phyloP scores from a whole-genome alignment of 805 yeast species.

The Yamadazyma paraphyllophila region DNA sequence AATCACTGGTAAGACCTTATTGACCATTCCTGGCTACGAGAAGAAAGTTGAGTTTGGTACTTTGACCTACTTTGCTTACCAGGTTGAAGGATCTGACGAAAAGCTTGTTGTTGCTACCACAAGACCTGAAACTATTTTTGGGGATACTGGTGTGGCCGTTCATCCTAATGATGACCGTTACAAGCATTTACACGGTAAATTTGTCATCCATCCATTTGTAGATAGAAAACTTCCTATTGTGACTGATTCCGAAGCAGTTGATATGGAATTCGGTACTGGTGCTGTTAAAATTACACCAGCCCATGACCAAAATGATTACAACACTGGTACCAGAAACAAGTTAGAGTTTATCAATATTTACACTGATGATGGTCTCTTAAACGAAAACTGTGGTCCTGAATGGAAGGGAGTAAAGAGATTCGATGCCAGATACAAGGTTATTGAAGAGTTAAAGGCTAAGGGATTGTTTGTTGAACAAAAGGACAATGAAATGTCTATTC shows the following conservation, averaged over 20 bases:
- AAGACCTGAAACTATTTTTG: constrained; percentile 97
- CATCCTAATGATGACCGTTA: constrained; percentile 95
- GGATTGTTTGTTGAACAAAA: constrained; percentile 72
- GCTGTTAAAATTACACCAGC: constrained; percentile 99
- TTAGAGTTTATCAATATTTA: constrained; percentile 85
- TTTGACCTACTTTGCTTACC: constrained; percentile 91
- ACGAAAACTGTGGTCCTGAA: constrained; percentile 84
- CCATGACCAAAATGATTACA: constrained; percentile 96
- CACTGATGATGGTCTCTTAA: constrained; percentile 89
- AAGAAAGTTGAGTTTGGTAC: constrained; percentile 94
- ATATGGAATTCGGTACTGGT: constrained; percentile 99
- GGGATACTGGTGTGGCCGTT: constrained; percentile 97
- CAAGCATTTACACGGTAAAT: constrained; percentile 92
- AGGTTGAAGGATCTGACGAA: constrained; percentile 82
- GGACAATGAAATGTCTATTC: constrained; percentile 95
- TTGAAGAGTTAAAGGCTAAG: constrained; percentile 70
- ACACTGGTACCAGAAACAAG: constrained; percentile 90
- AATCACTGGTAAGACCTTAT: constrained; percentile 72
- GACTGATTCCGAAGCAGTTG: constrained; percentile 90
- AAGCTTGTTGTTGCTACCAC: constrained; percentile 92
- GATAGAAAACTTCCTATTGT: constrained; percentile 84
- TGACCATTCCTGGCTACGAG: constrained; percentile 88
- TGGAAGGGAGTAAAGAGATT: constrained; percentile 91
- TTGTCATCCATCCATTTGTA: constrained; percentile 84
- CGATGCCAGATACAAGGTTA: constrained; percentile 85